Conservation (phyloP, 495 filamentous ascomycete species). For the Aspergillus egyptiacus region DNA sequence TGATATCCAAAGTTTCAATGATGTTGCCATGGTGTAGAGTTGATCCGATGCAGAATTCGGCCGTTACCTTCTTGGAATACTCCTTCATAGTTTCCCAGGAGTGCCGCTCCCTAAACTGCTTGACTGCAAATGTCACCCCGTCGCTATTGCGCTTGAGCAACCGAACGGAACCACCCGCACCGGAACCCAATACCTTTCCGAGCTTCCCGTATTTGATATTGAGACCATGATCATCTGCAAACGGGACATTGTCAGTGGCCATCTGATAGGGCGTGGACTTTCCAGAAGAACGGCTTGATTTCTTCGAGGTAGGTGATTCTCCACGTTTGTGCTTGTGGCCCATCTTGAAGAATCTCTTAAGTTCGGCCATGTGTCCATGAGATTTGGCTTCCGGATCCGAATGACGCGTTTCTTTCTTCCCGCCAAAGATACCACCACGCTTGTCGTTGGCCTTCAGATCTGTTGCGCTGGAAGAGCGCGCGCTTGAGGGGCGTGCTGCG, state of each 20-base stretch:
- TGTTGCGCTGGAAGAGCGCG: slow-evolving; percentile 42
- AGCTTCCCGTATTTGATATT: slow-evolving; percentile 91
- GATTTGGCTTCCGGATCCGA: slow-evolving; percentile 34
- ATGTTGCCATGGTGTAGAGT: slow-evolving; percentile 97
- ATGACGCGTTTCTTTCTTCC: slow-evolving; percentile 40
- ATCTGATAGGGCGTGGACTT: slow-evolving; percentile 54
- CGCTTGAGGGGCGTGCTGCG: slow-evolving; percentile 28
- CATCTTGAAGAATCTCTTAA: slow-evolving; percentile 87
- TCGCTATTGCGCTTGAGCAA: slow-evolving; percentile 90
- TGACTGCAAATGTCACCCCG: slow-evolving; percentile 89
- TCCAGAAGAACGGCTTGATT: slow-evolving; percentile 42
- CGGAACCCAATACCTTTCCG: slow-evolving; percentile 86
- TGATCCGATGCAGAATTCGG: slow-evolving; percentile 97
- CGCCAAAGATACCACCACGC: slow-evolving; percentile 41
- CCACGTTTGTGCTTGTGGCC: slow-evolving; percentile 59
- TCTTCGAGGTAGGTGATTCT: slow-evolving; percentile 52
- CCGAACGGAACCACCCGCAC: slow-evolving; percentile 90
- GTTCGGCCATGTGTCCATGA: slow-evolving; percentile 85
- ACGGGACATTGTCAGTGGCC: slow-evolving; percentile 65
- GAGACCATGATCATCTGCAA: slow-evolving; percentile 89
- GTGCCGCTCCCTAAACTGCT: slow-evolving; percentile 91
- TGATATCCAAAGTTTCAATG: slow-evolving; percentile 94
- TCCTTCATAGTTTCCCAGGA: slow-evolving; percentile 89
- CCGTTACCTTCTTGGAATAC: slow-evolving; percentile 98
- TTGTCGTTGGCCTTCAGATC: slow-evolving; percentile 44